Evolutionary conservation across 192 early-diverging fungal species (phyloP), one percentile per base, ranked within the genome.

Genomic region (Dimargaris cristalligena): DNA sequence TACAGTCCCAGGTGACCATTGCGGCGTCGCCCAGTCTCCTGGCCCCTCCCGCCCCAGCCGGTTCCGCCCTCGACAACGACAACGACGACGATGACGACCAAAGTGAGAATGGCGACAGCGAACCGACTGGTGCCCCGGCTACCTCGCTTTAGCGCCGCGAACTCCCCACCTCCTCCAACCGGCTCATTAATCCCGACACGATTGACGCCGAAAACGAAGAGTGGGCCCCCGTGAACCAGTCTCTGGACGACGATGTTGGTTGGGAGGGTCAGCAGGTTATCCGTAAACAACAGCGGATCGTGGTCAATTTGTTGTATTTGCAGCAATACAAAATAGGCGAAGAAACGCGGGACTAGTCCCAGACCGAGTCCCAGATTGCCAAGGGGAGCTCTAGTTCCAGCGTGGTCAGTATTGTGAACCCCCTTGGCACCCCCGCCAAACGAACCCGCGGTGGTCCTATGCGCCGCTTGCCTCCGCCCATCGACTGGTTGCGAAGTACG

Each of bases 221-320:
- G 8, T 99, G 95, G 95, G 88, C 91, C 44, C 90, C 92, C 0
- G 73, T 84, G 8, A 68, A 63, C n/a, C 73, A 82, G 30, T 65
- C 82, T 23, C 52, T 96, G n/a, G 85, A 87, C 31, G 83, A 85
- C 23, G 95, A 96, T 62, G 71, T 96, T 59, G 78, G 79, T 10
- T 83, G 89, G 55, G 90, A 84, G n/a, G 91, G 84, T 18, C 69
- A 83, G 23, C 82, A 88, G 60, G 83, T 71, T 9, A 70, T 91
- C 61, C 77, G 71, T 63, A 65, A 69, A 25, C 83, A 88, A 52
- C 92, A 94, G 66, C 74, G 77, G 50, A 84, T 91, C 61, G 59
- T 94, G 45, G 84, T 94, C 61, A 77, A 86, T 50, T 67, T 78
- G 16, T 65, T 92, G 52, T 80, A 91, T 64, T 66, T 92, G 26